A percentile compares a stretch with the other conserved stretches of the same genome.
Evolutionary conservation across 768 basidiomycete species (phyloP).

Genomic region (Naematelia encephala): DNA sequence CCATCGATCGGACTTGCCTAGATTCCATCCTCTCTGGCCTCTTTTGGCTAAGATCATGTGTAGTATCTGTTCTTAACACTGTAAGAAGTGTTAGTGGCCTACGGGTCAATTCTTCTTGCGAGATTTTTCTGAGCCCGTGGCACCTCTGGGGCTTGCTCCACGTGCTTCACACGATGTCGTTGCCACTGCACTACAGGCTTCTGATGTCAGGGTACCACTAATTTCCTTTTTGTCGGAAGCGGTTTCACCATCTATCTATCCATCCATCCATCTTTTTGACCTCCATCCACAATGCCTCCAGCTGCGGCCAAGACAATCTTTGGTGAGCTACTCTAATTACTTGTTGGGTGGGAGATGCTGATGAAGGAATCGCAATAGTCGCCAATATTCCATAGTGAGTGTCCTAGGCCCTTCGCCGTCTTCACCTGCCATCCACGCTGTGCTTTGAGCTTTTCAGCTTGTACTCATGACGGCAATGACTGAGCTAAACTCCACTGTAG

Average conservation of each 20-base stretch:
- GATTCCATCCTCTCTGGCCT: constrained; percentile 47
- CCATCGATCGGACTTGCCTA: background rate
- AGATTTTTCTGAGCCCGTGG: constrained; percentile 26
- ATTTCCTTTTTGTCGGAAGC: no score
- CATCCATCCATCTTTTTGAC: no score
- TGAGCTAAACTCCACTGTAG: constrained; percentile 31
- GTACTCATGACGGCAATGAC: no score
- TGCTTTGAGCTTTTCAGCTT: no score
- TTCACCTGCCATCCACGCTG: no score
- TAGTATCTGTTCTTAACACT: constrained; percentile 49
- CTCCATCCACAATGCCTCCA: constrained; percentile 22
- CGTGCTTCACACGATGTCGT: constrained; percentile 36
- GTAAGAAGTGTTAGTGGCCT: constrained; percentile 38
- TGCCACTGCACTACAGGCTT: constrained; percentile 42
- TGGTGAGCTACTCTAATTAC: constrained; percentile 15
- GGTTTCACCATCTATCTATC: no score
- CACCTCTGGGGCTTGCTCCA: constrained; percentile 44
- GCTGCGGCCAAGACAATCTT: constrained; percentile 27
- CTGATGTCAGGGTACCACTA: constrained; percentile 44
- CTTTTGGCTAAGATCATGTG: constrained; percentile 51
- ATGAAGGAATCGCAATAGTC: constrained; percentile 9
- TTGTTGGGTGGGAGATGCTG: background rate
- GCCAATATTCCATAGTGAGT: constrained; percentile 43
- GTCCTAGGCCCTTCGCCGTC: background rate
- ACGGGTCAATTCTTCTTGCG: constrained; percentile 32